Evolutionary conservation across 2,329 filamentous ascomycete species (phyloP).

Genomic region (Atkinsonella hypoxylon): DNA sequence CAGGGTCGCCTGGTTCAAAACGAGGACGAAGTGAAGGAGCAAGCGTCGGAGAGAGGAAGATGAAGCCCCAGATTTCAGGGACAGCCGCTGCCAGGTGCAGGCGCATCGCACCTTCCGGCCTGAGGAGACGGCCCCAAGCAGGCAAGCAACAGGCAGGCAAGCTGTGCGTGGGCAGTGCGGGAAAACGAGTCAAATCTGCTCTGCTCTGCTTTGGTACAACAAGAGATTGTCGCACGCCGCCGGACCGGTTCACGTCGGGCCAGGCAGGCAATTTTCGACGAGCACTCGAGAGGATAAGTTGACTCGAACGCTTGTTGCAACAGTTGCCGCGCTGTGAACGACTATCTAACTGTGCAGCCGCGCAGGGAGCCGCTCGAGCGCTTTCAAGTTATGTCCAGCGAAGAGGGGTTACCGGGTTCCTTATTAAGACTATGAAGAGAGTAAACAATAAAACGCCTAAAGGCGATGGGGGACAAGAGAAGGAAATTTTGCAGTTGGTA

Average conservation of each 20-base stretch:
- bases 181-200: too few species aligned
- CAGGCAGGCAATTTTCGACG: neutral
- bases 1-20: neutral
- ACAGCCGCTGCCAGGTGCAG: neutral
- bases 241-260: neutral
- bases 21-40: neutral
- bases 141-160: neutral
- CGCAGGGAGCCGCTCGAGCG: too few species aligned
- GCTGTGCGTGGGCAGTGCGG: too few species aligned
- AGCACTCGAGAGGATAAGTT: neutral
- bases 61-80: neutral
- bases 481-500: constrained; percentile 3
- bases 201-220: too few species aligned
- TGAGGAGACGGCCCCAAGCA: neutral
- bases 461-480: neutral
- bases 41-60: neutral
- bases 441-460: neutral
- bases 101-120: constrained; percentile 4
- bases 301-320: neutral
- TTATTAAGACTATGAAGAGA: neutral
- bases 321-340: neutral
- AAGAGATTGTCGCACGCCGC: neutral
- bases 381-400: neutral
- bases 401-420: neutral
- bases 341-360: neutral